Percentiles rank a stretch among this genome's conserved stretches.
phyloP scores from a whole-genome alignment of 768 basidiomycete species.

The Boletales sp. region DNA sequence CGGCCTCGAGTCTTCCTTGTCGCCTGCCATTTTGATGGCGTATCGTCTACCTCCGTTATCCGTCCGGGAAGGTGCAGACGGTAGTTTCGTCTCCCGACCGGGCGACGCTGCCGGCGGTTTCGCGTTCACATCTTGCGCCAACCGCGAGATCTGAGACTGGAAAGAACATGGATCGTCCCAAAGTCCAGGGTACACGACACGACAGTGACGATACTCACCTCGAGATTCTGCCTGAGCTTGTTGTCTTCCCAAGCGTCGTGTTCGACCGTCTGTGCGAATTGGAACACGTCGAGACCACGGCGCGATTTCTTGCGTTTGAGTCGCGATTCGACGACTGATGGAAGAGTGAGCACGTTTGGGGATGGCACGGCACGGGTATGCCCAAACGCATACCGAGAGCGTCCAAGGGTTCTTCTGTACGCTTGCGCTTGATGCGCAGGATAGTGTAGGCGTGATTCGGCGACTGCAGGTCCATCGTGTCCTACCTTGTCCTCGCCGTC shows the following conservation, averaged over 20 bases:
- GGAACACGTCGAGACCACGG: conserved; percentile 58
- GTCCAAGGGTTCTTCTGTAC: conserved; percentile 79
- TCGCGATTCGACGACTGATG: conserved; percentile 59
- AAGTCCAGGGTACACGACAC: not conserved
- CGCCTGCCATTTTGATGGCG: conserved; percentile 37
- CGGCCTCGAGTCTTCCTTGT: conserved; percentile 1
- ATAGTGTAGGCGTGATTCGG: conserved; percentile 56
- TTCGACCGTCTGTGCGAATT: conserved; percentile 80
- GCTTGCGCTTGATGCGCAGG: conserved; percentile 77
- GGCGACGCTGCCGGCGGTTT: conserved; percentile 13
- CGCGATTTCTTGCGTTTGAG: conserved; percentile 61
- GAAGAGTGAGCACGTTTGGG: conserved; percentile 13
- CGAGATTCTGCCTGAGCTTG: conserved; percentile 51
- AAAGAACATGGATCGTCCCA: not conserved
- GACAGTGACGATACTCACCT: conserved; percentile 42
- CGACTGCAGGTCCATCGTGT: conserved; percentile 19
- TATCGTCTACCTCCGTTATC: conserved; percentile 48
- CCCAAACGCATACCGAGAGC: conserved; percentile 56
- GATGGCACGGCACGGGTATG: conserved; percentile 9
- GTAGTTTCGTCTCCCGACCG: conserved; percentile 9
- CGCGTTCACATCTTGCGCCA: conserved; percentile 39
- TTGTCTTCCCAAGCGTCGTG: conserved; percentile 64
- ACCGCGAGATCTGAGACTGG: conserved; percentile 56
- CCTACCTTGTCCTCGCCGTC: not conserved
- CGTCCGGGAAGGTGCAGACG: conserved; percentile 19